These are phyloP conservation scores for Sanguinoderma infundibulare DNA, from an alignment of 1,284 basidiomycete species.

Conservation along the genomic window DNA sequence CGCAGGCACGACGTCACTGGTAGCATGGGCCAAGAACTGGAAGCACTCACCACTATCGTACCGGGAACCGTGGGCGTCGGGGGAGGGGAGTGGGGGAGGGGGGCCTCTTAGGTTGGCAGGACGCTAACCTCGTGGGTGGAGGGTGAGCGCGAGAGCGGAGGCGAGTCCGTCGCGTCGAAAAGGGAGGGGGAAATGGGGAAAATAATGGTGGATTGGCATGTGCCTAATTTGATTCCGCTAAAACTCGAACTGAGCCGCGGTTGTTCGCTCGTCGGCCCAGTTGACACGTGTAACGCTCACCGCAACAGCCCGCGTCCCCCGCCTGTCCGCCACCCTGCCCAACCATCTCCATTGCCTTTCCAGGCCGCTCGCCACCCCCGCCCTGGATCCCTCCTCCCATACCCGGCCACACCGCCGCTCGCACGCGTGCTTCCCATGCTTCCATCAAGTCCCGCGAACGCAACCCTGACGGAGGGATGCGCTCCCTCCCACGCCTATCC, in stretches of 20 bases:
- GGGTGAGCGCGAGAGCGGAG: conserved; percentile 25
- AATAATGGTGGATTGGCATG: conserved; percentile 31
- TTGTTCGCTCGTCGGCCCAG: conserved; percentile 25
- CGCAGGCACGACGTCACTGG: conserved; percentile 18
- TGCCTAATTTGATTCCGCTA: conserved; percentile 36
- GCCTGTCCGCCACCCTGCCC: conserved; percentile 13
- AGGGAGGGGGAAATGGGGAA: conserved; percentile 22
- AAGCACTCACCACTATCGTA: conserved; percentile 20
- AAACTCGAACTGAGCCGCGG: conserved; percentile 27
- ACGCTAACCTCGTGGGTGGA: conserved; percentile 28
- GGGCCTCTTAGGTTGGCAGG: conserved; percentile 19
- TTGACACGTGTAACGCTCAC: conserved; percentile 36
- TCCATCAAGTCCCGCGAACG: conserved; percentile 18
- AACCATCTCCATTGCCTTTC: conserved; percentile 1
- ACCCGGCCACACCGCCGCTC: conserved; percentile 9
- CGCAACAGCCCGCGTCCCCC: conserved; percentile 24
- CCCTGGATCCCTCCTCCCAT: conserved; percentile 6
- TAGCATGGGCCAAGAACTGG: not conserved
- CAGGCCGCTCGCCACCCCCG: not conserved
- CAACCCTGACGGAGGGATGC: conserved; percentile 26
- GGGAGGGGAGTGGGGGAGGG: conserved; percentile 10
- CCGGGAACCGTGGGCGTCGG: conserved; percentile 5
- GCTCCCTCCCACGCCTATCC: conserved; percentile 7
- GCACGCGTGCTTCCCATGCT: not conserved
- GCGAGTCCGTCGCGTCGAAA: conserved; percentile 28